Evolutionary conservation across 768 basidiomycete genomes (phyloP).

Genomic region (Leccinum subgranulosum): DNA sequence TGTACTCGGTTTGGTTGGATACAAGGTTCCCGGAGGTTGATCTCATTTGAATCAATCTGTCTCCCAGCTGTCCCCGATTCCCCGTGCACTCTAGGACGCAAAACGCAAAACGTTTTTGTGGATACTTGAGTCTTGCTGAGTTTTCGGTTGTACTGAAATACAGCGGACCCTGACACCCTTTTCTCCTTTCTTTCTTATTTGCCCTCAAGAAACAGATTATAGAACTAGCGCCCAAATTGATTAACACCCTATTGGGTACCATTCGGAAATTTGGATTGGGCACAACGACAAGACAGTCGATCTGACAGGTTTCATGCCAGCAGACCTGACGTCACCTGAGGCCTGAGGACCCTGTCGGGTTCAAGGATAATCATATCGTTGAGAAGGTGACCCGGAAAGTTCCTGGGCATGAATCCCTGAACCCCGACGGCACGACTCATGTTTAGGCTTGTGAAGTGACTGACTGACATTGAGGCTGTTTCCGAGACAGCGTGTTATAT

Average conservation of each 20-base stretch:
- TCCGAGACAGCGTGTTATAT: neutral
- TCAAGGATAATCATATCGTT: neutral
- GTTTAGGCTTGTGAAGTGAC: neutral
- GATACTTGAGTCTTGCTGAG: neutral
- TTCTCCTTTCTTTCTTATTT: neutral
- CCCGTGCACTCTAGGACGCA: neutral
- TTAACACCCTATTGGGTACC: neutral
- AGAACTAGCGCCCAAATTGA: neutral
- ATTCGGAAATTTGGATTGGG: neutral
- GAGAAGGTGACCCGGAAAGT: neutral
- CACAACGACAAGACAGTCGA: neutral
- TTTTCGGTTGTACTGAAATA: neutral
- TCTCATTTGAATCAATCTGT: neutral
- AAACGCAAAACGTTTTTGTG: neutral
- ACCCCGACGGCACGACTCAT: neutral
- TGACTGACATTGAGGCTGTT: neutral
- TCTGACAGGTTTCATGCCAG: neutral
- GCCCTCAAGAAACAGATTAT: neutral
- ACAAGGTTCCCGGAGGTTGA: neutral
- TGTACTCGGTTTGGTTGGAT: neutral
- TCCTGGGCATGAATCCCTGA: neutral
- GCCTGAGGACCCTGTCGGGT: neutral
- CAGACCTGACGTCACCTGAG: no score
- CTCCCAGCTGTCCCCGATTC: neutral
- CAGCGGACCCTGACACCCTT: neutral